Percentiles rank a stretch among this genome's conserved stretches.
Evolutionary conservation across 768 basidiomycete genomes (phyloP).

Genomic region (Tulasnella sp.): DNA sequence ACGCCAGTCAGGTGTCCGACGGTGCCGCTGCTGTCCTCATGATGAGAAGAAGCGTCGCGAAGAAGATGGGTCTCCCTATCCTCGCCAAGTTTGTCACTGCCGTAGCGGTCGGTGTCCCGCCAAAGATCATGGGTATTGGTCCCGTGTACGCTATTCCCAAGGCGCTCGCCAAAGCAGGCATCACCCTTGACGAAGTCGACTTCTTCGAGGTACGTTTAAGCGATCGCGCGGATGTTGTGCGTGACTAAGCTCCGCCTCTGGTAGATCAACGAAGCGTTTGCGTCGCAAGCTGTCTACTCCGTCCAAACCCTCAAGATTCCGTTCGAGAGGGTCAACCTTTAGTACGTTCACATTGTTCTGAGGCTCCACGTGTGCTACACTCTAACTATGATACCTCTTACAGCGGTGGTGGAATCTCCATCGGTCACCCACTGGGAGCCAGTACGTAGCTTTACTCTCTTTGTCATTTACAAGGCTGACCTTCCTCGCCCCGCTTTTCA

Average conservation of each 20-base stretch:
- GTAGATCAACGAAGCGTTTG: slow-evolving; percentile 83
- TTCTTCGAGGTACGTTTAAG: slow-evolving; percentile 54
- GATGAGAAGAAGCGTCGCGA: slow-evolving; percentile 65
- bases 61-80: slow-evolving; percentile 74
- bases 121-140: slow-evolving; percentile 84
- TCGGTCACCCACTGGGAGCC: slow-evolving; percentile 81
- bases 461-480: neutral
- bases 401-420: slow-evolving; percentile 73
- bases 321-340: slow-evolving; percentile 69
- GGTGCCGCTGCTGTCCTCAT: slow-evolving; percentile 87
- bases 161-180: slow-evolving; percentile 51
- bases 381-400: neutral
- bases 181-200: slow-evolving; percentile 62
- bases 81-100: slow-evolving; percentile 74
- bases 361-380: neutral
- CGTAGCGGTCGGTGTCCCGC: slow-evolving; percentile 65
- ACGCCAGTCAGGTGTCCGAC: slow-evolving; percentile 84
- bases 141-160: slow-evolving; percentile 81
- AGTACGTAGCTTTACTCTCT: slow-evolving; percentile 38
- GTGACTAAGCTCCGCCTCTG: neutral
- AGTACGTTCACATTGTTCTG: slow-evolving; percentile 19
- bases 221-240: too few relatives aligned
- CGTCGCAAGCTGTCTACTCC: slow-evolving; percentile 54
- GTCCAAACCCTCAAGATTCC: slow-evolving; percentile 59
- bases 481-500: neutral